Base-by-base conservation (phyloP, 306 rosid species). In the Corylus avellana region DNA sequence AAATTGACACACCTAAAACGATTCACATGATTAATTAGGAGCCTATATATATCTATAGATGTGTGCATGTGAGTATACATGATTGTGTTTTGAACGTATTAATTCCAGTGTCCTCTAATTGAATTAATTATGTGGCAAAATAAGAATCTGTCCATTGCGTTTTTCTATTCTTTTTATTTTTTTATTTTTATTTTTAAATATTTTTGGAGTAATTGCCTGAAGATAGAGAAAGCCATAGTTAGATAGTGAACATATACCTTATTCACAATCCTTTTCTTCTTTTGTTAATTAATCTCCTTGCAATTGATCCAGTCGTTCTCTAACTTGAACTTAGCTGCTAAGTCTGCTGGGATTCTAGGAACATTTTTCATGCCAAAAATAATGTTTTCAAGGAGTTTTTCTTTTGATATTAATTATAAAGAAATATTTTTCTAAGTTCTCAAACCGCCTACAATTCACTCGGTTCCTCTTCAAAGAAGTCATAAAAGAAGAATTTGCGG, bases 31-130 rank as follows among this genome's bases (percentile, higher is more conserved):
- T 42, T 42, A 42, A 42, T 4, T 42, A 42, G 7, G 6, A 5
- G 27, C 35, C 12, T 22, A 29, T 29, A 58, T 58, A 12, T 58
- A 16, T 58, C 8, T 58, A 58, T 58, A n/a, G 12, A 20, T 62
- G 10, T 29, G 37, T 63, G 70, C 70, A 63, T 63, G 70, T 63
- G 70, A 61, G 67, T 25, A 22, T 10, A 61, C 67, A 61, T 61
- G 67, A 61, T 61, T 25, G 16, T 61, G 2, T 0, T 61, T 25
- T 61, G 66, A 63, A 63, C 42, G 12, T 63, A 57, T n/a, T 57
- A 57, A 1, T 57, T 4, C 32, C 63, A 7, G 63, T 20, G 32
- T 57, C 11, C 12, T 57, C 46, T 42, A 42, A 22, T 22, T 22
- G 25, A 42, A 42, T 42, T 42, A 39, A 39, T 39, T 20, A 58